Evolutionary conservation across 2,329 filamentous ascomycete species (phyloP).

Genomic region (Fusarium musae): DNA sequence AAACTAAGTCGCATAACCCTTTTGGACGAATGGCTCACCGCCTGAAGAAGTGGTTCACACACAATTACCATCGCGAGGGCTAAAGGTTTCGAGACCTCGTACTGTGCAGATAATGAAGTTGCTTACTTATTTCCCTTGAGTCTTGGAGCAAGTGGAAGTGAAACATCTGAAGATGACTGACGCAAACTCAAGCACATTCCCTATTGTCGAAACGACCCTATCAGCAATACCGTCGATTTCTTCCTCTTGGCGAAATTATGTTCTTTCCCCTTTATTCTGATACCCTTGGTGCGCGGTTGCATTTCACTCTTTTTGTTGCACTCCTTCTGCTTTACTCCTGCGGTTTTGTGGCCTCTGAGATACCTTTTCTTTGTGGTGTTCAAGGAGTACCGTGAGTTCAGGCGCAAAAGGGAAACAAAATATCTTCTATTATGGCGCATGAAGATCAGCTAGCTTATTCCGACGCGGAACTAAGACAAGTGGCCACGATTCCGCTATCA

Average conservation of each 20-base stretch:
- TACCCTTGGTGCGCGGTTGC: neutral
- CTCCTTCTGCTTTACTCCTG: accelerated
- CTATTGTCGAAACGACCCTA: accelerated
- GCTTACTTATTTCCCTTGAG: accelerated
- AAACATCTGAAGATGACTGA: neutral
- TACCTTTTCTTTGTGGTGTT: accelerated
- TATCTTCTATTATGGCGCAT: accelerated
- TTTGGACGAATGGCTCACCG: neutral
- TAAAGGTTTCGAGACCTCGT: accelerated
- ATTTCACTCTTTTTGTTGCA: neutral
- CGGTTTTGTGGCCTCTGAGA: neutral
- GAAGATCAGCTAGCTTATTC: accelerated
- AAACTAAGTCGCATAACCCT: accelerated
- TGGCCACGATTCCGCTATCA: neutral
- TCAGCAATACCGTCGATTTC: accelerated
- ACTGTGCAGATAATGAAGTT: accelerated
- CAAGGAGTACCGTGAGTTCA: accelerated
- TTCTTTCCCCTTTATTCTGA: accelerated
- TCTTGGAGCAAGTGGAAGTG: neutral
- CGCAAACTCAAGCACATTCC: neutral
- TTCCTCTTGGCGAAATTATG: accelerated
- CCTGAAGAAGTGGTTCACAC: neutral
- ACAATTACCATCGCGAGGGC: accelerated
- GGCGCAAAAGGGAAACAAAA: accelerated
- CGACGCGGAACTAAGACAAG: neutral